Evolutionary conservation across 345 rosid genomes (phyloP).

Genomic region (Erysimum cheiranthoides): DNA sequence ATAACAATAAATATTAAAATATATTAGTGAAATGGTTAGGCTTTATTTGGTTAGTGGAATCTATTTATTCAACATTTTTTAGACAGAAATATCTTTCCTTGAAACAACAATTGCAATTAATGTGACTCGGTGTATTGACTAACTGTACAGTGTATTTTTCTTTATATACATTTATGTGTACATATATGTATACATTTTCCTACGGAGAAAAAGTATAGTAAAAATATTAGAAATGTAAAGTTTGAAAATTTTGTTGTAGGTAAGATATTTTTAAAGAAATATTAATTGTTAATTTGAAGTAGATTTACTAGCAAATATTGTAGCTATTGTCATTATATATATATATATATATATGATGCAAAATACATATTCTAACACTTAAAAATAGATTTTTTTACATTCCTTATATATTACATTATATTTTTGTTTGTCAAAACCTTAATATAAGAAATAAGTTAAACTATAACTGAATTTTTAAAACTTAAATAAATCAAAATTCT

Average conservation of each 20-base stretch:
- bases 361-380: no score
- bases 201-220: neutral
- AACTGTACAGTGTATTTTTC: neutral
- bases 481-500: no score
- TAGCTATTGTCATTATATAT: no score
- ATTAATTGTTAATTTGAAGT: neutral
- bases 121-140: constrained; percentile 4
- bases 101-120: neutral
- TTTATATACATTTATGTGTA: neutral
- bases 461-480: no score
- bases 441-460: no score
- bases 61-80: constrained; percentile 16
- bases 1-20: neutral
- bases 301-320: neutral
- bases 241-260: neutral
- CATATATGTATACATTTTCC: neutral
- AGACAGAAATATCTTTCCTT: neutral
- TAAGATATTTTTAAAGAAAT: neutral
- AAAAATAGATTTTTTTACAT: neutral
- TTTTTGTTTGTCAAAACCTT: no score
- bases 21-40: neutral
- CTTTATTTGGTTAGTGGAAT: neutral
- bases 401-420: neutral
- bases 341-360: no score
- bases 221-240: neutral